phyloP scores from a whole-genome alignment of 345 rosid species.

The Pseudoturritis turrita region DNA sequence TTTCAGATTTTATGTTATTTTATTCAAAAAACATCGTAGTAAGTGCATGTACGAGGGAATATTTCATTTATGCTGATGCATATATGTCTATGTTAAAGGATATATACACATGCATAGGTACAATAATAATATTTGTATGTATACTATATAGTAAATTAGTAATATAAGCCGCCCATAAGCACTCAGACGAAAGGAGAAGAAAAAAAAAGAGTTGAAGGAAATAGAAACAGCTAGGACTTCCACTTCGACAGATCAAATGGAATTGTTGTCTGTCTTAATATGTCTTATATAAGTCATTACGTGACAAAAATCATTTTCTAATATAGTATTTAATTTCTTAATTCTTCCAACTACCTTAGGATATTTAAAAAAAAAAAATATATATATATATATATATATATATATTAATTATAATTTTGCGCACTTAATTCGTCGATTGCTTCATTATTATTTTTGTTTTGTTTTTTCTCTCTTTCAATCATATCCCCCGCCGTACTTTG shows the following conservation, averaged over 20 bases:
- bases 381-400: too few species aligned
- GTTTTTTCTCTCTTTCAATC: conserved; percentile 19
- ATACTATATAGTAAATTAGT: conserved; percentile 2
- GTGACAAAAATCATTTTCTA: conserved; percentile 25
- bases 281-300: conserved; percentile 27
- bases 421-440: conserved; percentile 34
- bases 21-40: not conserved
- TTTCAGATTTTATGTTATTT: too few species aligned
- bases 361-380: too few species aligned
- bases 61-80: not conserved
- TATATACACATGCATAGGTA: not conserved
- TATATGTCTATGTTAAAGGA: not conserved
- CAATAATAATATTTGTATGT: not conserved
- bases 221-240: conserved; percentile 35
- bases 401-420: conserved; percentile 4
- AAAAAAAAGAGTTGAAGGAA: not conserved
- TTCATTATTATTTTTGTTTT: conserved; percentile 20
- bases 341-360: conserved; percentile 19
- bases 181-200: conserved; percentile 1
- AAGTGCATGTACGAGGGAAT: conserved; percentile 13
- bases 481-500: conserved; percentile 31
- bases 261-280: conserved; percentile 31
- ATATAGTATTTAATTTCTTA: conserved; percentile 2
- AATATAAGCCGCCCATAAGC: conserved; percentile 34
- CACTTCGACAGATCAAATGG: conserved; percentile 27